Conservation (phyloP, 306 rosid species). For the Pterocarpus santalinus region DNA sequence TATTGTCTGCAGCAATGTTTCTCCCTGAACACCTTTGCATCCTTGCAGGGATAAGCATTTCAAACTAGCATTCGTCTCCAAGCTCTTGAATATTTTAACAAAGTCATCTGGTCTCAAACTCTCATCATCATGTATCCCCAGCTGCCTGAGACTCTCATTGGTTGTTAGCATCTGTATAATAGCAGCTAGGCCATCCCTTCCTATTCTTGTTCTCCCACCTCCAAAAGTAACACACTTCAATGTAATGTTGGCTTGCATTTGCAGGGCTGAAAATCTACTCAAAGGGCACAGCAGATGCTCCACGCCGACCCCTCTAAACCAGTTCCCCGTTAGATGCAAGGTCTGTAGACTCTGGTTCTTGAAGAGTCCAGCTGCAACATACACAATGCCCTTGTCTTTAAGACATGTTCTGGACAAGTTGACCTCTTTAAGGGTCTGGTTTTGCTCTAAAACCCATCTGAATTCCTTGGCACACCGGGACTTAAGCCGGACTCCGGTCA, state of each 20-base stretch:
- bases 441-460: slow-evolving; percentile 87
- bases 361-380: slow-evolving; percentile 88
- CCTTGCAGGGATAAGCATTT: slow-evolving; percentile 77
- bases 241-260: slow-evolving; percentile 82
- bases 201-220: slow-evolving; percentile 82
- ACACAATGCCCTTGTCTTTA: slow-evolving; percentile 81
- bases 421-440: slow-evolving; percentile 72
- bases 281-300: slow-evolving; percentile 92
- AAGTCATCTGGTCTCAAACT: slow-evolving; percentile 77
- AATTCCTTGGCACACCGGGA: slow-evolving; percentile 91
- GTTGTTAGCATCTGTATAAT: slow-evolving; percentile 68
- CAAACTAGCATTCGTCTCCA: slow-evolving; percentile 90
- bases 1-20: slow-evolving; percentile 68
- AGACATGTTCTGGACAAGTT: slow-evolving; percentile 78
- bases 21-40: slow-evolving; percentile 86
- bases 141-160: slow-evolving; percentile 71
- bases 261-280: slow-evolving; percentile 86
- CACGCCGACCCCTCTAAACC: slow-evolving; percentile 73
- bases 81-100: slow-evolving; percentile 74
- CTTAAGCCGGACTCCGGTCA: slow-evolving; percentile 83
- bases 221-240: slow-evolving; percentile 77
- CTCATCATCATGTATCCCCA: slow-evolving; percentile 82
- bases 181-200: slow-evolving; percentile 85
- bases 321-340: slow-evolving; percentile 76
- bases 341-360: slow-evolving; percentile 74